phyloP scores from a whole-genome alignment of 2,329 filamentous ascomycete genomes.

The Truncatella angustata region DNA sequence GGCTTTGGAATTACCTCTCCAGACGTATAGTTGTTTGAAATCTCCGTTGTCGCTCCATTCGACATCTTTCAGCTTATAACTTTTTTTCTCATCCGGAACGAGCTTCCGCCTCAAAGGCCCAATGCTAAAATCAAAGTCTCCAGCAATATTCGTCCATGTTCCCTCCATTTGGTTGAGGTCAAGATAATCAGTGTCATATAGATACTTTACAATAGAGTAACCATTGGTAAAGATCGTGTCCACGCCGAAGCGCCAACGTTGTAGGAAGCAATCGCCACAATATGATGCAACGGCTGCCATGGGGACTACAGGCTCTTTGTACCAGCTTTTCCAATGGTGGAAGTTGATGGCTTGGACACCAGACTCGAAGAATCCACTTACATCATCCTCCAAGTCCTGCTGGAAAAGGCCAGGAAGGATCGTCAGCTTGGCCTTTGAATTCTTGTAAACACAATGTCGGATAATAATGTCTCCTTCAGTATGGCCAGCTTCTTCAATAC shows the following conservation, averaged over 20 bases:
- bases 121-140: conserved; percentile 51
- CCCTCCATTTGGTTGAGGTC: conserved; percentile 49
- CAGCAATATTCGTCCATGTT: conserved; percentile 49
- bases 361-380: conserved; percentile 60
- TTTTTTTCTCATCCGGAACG: conserved; percentile 44
- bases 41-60: conserved; percentile 36
- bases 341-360: conserved; percentile 53
- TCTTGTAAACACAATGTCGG: conserved; percentile 53
- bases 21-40: conserved; percentile 56
- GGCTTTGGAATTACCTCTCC: conserved; percentile 35
- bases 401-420: conserved; percentile 55
- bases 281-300: conserved; percentile 47
- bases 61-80: conserved; percentile 46
- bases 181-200: conserved; percentile 34
- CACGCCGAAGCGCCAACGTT: conserved; percentile 49
- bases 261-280: conserved; percentile 60
- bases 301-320: conserved; percentile 46
- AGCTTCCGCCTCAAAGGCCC: conserved; percentile 45
- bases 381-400: conserved; percentile 53
- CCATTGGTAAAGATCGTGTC: conserved; percentile 57
- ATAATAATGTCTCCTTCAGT: conserved; percentile 54
- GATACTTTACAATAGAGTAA: conserved; percentile 54
- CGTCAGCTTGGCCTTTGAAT: conserved; percentile 53
- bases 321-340: conserved; percentile 65
- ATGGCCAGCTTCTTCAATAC: conserved; percentile 41